Evolutionary conservation across 2,329 filamentous ascomycete genomes (phyloP).

Genomic region (Fulvia fulva): DNA sequence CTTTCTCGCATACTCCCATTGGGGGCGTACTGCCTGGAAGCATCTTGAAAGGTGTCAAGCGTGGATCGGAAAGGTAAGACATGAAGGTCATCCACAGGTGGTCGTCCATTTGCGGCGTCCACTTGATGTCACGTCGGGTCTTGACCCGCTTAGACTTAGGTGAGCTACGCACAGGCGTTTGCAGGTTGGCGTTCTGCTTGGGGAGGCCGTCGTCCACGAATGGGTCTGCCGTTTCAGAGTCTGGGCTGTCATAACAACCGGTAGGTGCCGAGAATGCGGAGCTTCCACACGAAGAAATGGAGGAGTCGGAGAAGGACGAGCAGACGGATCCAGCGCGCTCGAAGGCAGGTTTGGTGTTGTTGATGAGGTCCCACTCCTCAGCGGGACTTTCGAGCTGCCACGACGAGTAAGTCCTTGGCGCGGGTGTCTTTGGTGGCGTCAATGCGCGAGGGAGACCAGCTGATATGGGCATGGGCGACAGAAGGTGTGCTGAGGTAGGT

Average conservation of each 20-base stretch:
- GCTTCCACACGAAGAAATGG: slow-evolving; percentile 57
- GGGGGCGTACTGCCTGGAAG: slow-evolving; percentile 61
- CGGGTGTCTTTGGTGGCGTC: slow-evolving; percentile 49
- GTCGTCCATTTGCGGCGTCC: slow-evolving; percentile 62
- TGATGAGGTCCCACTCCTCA: slow-evolving; percentile 33
- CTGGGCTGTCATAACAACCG: slow-evolving; percentile 58
- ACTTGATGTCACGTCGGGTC: slow-evolving; percentile 42
- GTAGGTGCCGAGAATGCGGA: slow-evolving; percentile 40
- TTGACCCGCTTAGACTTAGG: slow-evolving; percentile 42
- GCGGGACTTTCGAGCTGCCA: slow-evolving; percentile 25
- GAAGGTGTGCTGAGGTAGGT: slow-evolving; percentile 35
- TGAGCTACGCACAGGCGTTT: slow-evolving; percentile 24
- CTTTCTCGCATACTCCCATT: slow-evolving; percentile 60
- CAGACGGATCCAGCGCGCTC: slow-evolving; percentile 55
- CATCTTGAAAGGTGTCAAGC: slow-evolving; percentile 64
- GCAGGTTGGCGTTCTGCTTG: slow-evolving; percentile 24
- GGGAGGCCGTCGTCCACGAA: slow-evolving; percentile 39
- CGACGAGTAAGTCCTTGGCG: slow-evolving; percentile 25
- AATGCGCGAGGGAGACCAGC: slow-evolving; percentile 34
- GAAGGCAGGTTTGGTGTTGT: slow-evolving; percentile 32
- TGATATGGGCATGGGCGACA: slow-evolving; percentile 39
- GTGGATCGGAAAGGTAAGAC: slow-evolving; percentile 62
- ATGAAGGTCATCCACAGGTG: slow-evolving; percentile 65
- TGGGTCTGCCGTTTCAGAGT: slow-evolving; percentile 56
- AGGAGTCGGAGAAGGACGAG: slow-evolving; percentile 60